phyloP scores from a whole-genome alignment of 2,329 filamentous ascomycete species.

The Rhinocladiella mackenziei region DNA sequence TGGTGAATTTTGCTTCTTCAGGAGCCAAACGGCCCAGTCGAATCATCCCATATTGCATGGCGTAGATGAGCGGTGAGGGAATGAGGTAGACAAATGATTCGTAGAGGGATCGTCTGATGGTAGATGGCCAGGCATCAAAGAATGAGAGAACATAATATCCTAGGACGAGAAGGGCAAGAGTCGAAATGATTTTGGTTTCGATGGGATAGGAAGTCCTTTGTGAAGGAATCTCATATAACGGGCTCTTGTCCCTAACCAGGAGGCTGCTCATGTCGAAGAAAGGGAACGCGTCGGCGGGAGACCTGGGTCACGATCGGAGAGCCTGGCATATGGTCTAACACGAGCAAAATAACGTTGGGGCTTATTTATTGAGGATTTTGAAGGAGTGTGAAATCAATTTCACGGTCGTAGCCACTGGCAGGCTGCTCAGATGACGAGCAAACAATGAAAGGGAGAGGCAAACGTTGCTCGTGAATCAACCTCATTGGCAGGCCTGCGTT shows the following conservation, averaged over 20 bases:
- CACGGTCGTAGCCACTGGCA: slow-evolving; percentile 2
- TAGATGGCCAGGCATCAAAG: slow-evolving; percentile 33
- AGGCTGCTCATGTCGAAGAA: slow-evolving; percentile 27
- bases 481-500: too few species aligned
- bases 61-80: slow-evolving; percentile 40
- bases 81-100: slow-evolving; percentile 38
- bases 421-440: slow-evolving; percentile 14
- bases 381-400: neutral
- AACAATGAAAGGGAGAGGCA: slow-evolving; percentile 1
- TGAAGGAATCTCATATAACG: slow-evolving; percentile 9
- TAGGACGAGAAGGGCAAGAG: slow-evolving; percentile 23
- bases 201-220: slow-evolving; percentile 16
- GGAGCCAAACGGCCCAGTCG: slow-evolving; percentile 42
- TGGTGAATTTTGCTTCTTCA: slow-evolving; percentile 27
- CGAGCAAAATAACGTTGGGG: neutral
- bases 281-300: slow-evolving; percentile 3
- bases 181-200: slow-evolving; percentile 20
- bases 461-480: too few species aligned
- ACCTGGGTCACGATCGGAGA: neutral
- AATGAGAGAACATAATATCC: slow-evolving; percentile 40
- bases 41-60: slow-evolving; percentile 49
- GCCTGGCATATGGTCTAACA: slow-evolving; percentile 15
- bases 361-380: neutral
- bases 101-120: slow-evolving; percentile 34
- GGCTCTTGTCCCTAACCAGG: slow-evolving; percentile 23